Conservation (phyloP, 2,329 filamentous ascomycete genomes). For the Ramichloridium luteum region DNA sequence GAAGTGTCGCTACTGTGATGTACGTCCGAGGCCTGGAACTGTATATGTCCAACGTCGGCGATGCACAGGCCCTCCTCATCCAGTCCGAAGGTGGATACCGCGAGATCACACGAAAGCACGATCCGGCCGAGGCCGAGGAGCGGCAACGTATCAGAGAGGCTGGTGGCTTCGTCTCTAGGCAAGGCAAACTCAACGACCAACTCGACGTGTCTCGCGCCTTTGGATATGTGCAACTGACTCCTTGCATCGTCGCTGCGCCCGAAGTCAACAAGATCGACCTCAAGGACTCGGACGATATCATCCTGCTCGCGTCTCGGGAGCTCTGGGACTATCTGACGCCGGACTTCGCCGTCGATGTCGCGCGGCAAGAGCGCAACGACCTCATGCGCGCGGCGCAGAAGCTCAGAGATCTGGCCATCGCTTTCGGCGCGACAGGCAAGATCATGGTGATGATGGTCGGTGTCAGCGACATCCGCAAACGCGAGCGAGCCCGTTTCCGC, state of each 20-base stretch:
- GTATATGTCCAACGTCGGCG: conserved; percentile 88
- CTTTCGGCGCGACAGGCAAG: conserved; percentile 85
- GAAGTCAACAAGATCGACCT: conserved; percentile 67
- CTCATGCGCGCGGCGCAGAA: conserved; percentile 93
- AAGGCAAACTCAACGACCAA: conserved; percentile 83
- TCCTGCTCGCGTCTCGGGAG: conserved; percentile 80
- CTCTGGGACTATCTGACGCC: conserved; percentile 91
- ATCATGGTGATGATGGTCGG: conserved; percentile 99
- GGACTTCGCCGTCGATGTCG: conserved; percentile 83
- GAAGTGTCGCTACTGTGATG: conserved; percentile 81
- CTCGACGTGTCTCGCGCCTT: conserved; percentile 90
- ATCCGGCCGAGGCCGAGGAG: conserved; percentile 76
- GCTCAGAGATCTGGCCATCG: conserved; percentile 85
- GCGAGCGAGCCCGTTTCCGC: conserved; percentile 62
- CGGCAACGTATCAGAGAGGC: conserved; percentile 83
- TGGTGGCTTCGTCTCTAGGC: conserved; percentile 88
- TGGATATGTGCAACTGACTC: conserved; percentile 86
- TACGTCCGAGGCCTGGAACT: conserved; percentile 84
- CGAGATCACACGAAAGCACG: conserved; percentile 80
- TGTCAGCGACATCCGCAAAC: conserved; percentile 77
- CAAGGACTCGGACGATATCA: conserved; percentile 82
- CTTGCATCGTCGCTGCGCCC: conserved; percentile 82
- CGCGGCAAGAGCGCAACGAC: conserved; percentile 72
- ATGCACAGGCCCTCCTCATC: conserved; percentile 91
- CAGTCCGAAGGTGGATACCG: conserved; percentile 74